Base-by-base conservation (phyloP, 2,329 filamentous ascomycete genomes). In the Pseudogymnoascus pannorum region DNA sequence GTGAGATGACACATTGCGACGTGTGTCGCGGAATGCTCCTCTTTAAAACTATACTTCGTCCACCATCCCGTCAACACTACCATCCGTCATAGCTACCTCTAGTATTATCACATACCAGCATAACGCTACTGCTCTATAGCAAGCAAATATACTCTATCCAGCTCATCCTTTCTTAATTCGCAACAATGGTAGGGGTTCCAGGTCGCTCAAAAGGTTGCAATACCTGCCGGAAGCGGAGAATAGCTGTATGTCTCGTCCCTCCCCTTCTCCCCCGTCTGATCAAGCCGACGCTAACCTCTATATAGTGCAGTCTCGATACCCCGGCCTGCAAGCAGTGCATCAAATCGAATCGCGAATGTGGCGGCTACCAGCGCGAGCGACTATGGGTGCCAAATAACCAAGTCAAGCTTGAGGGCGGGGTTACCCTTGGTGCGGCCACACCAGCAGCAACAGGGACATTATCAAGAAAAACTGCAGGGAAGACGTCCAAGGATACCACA, bases 201-300 rank as follows among this genome's bases (percentile, higher is more conserved):
- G 83, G 83, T 59, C 86, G 85, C 71, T 86, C 82, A 70, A 85
- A 85, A 71, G 83, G 83, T 36, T 86, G 83, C 72, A 83, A 85
- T 71, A 86, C 83, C 24, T 86, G 84, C 69, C 76, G 83, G 57
- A 74, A 77, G 26, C 75, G 83, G 59, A 78, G 84, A 70, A 54
- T 54, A 54, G 48, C 48, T 31, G 48, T 54, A 31, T 9, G 48
- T 54, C n/a, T 9, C 26, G n/a, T 18, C 48, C 7, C 12, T 54
- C 48, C 2, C 2, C 9, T 20, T n/a, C 48, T 31, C 48, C n/a
- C n/a, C 18, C 4, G 2, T 54, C 18, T 54, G 26, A n/a, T n/a
- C 26, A 29, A 31, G 26, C 48, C 4, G 4, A 9, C 24, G n/a
- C 48, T 54, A 54, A 54, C 4, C 8, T 31, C 2, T 18, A 2